Evolutionary conservation across 2,329 filamentous ascomycete genomes (phyloP), one percentile per base, ranked within the genome.

Genomic region (Alternaria arbusti): DNA sequence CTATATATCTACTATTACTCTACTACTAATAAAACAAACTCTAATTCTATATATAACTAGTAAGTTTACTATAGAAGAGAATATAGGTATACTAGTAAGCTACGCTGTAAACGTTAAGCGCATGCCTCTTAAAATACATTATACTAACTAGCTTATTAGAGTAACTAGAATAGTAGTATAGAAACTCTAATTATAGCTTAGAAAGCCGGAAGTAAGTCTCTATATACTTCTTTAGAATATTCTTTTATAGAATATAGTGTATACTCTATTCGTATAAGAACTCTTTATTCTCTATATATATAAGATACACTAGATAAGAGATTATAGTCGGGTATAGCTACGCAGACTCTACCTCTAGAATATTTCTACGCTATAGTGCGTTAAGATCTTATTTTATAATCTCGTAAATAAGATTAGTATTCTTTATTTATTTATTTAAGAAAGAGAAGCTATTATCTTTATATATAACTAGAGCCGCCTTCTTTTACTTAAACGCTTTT

Each of bases 71-170:
- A n/a, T n/a, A n/a, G n/a, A n/a, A n/a, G n/a, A n/a, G n/a, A 54
- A 43, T 54, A n/a, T 22, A 12, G 17, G 22, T 23, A 23, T 50
- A 43, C 61, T 44, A 70, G 59, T 70, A 32, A 63, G 54, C 32
- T 44, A 68, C 59, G 54, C 54, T 25, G 43, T 70, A 40, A 57
- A 63, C 50, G n/a, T 68, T 54, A 32, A 64, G 47, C 9, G 63
- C 56, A 66, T 71, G 65, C 47, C 68, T 70, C 62, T 69, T 69
- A 17, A 67, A 70, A n/a, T 69, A 60, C 56, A 64, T 58, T 15
- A 54, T 64, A 7, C 58, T 46, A 12, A 58, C 47, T 43, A 71
- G 26, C 26, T 49, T 63, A 7, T 45, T 49, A 6, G 20, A 62
- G 57, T 60, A 70, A 15, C 30, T 63, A 56, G 65, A 59, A 47